Evolutionary conservation across 2,329 filamentous ascomycete genomes (phyloP), one percentile per base, ranked within the genome.

Genomic region (Talaromyces islandicus): DNA sequence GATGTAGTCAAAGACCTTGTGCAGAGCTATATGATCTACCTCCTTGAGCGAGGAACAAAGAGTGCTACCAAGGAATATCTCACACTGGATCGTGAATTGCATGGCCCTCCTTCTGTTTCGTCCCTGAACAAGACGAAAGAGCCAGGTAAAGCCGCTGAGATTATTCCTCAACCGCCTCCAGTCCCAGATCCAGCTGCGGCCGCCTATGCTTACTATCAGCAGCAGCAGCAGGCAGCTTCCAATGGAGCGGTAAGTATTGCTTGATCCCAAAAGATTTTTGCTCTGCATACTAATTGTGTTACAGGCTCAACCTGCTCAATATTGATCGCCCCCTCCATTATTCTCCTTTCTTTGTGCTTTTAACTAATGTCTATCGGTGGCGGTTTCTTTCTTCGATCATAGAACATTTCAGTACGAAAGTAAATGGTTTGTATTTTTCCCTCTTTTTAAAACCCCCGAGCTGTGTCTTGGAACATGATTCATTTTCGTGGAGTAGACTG

Each of bases 11-110:
- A 88, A 71, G 88, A 92, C 51, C 77, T 99, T 5, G 87, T 88
- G 46, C 83, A 90, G 63, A 79, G 83, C 59, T 99, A 97, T 74
- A 86, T 97, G 80, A 79, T 83, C 12, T 97, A 94, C 70, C 80
- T 99, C 38, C 85, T 96, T 64, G 88, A 95, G 67, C 83, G 90
- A 58, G 92, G 93, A 14, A 87, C 85, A 62, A 90, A 92, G 72
- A 85, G 92, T 32, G 85, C 91, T 1, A 93, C 95, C 78, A 91
- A 92, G 75, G 88, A 92, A 67, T 96, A 92, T 73, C 81, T 97
- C 70, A 79, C 83, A 61, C 79, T 97, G 38, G 93, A 99, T 71
- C 85, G 87, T 50, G 90, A 96, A 73, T 85, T 97, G 62, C 94
- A 95, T 72, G 94, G 94, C 1, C 77, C 78, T 4, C 65, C 68